Conservation (phyloP, 2,329 filamentous ascomycete genomes). For the Curvularia verruculosa region DNA sequence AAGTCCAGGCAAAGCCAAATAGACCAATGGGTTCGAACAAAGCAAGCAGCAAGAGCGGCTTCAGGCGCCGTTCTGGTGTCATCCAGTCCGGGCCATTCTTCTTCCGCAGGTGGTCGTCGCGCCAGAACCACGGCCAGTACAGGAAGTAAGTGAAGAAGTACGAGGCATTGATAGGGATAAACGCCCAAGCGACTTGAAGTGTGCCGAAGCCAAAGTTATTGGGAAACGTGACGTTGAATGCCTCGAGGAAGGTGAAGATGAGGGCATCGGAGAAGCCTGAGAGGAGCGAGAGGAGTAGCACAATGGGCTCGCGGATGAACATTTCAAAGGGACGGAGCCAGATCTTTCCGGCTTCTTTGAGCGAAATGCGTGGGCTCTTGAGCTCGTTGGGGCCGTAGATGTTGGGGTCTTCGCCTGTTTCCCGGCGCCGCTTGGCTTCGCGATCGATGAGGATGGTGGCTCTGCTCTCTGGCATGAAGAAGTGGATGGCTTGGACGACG, state of each 20-base stretch:
- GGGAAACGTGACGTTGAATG: slow-evolving; percentile 68
- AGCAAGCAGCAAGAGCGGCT: slow-evolving; percentile 65
- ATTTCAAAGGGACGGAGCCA: slow-evolving; percentile 65
- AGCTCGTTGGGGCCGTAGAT: slow-evolving; percentile 77
- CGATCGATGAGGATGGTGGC: slow-evolving; percentile 75
- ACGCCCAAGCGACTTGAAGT: slow-evolving; percentile 63
- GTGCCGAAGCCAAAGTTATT: slow-evolving; percentile 67
- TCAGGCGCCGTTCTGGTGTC: slow-evolving; percentile 66
- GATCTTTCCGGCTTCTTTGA: slow-evolving; percentile 50
- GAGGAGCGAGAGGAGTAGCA: slow-evolving; percentile 71
- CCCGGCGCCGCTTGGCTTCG: slow-evolving; percentile 74
- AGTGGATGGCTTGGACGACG: slow-evolving; percentile 68
- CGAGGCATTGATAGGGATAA: slow-evolving; percentile 59
- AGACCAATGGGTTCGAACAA: slow-evolving; percentile 69
- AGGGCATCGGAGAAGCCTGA: slow-evolving; percentile 76
- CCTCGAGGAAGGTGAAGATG: slow-evolving; percentile 79
- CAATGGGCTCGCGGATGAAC: slow-evolving; percentile 76
- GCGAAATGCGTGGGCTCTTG: slow-evolving; percentile 32
- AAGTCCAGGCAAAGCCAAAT: slow-evolving; percentile 72
- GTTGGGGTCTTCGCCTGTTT: slow-evolving; percentile 62
- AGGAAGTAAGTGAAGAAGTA: slow-evolving; percentile 67
- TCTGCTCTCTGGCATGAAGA: slow-evolving; percentile 74
- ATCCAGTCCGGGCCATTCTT: slow-evolving; percentile 53
- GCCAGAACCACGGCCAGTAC: slow-evolving; percentile 59
- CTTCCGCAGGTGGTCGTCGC: slow-evolving; percentile 49